Evolutionary conservation across 768 basidiomycete species (phyloP), one percentile per base, ranked within the genome.

Genomic region (Boletus reticulatus): DNA sequence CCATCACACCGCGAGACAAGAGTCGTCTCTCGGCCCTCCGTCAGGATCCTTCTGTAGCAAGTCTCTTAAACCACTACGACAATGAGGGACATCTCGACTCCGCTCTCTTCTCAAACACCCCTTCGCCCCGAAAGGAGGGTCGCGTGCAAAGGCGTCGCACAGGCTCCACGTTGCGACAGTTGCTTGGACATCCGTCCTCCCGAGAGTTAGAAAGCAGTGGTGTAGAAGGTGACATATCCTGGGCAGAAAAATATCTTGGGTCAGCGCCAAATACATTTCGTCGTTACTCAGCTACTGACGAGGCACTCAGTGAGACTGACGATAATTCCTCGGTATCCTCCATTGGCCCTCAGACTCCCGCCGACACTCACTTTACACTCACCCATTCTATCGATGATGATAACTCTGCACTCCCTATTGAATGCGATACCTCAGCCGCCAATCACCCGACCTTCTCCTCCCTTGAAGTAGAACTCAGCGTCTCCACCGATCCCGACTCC

Each of bases 161-260:
- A 55, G 87, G 87, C 1, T 90, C 89, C 6, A 91, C 90, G 11
- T 70, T 92, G 55, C 82, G 88, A 6, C 84, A 90, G 64, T 72
- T 92, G 4, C 76, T 92, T 31, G 88, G 89, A 4, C 78, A 78
- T 50, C 76, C 84, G 1, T 66, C 62, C 11, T 64, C 70, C 2
- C 72, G 54, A 29, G 58, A 62, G 16, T 43, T 65, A 16, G 56
- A 60, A 27, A 72, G 75, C 52, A 65, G 69, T n/a, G 76, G 75
- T 58, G 71, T 65, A 1, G 87, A 89, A 67, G 84, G 88, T 8
- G 89, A 92, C 61, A 89, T 92, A 51, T 91, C 89, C 3, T 92
- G 89, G 89, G 89, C 89, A 13, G 89, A 92, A 72, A 79, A 81
- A 42, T 85, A 82, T 69, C 75, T 91, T 50, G 80, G 78, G 89